A percentile compares a stretch with the other conserved stretches of the same genome.
Evolutionary conservation across 1,284 basidiomycete genomes (phyloP).

Genomic region (Puccinia polysora): DNA sequence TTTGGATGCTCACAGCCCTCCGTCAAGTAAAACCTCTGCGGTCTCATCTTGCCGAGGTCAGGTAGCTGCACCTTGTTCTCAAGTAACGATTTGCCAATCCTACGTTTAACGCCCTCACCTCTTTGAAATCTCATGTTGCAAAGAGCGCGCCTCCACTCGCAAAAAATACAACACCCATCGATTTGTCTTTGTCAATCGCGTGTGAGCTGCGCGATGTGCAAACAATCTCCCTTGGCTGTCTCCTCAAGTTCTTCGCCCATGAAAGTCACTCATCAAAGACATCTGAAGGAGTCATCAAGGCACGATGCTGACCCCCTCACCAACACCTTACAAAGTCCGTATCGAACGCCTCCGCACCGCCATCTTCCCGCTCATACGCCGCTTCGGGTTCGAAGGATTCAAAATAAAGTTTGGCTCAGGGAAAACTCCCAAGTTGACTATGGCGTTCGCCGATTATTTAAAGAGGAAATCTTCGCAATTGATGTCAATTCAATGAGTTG

Average conservation of each 20-base stretch:
- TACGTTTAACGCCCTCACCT: too few relatives aligned
- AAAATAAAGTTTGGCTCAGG: background rate
- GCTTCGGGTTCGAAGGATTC: background rate
- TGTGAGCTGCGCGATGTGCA: background rate
- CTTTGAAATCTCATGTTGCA: too few relatives aligned
- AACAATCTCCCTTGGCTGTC: background rate
- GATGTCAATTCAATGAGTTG: background rate
- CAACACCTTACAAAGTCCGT: background rate
- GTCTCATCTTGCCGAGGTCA: too few relatives aligned
- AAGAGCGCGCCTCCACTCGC: too few relatives aligned
- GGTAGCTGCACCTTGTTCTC: too few relatives aligned
- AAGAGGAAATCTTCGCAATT: background rate
- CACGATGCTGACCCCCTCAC: background rate
- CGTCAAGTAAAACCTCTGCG: too few relatives aligned
- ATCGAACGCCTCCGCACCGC: background rate
- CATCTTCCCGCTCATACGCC: background rate
- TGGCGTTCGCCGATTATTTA: conserved; percentile 1
- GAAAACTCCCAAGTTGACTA: background rate
- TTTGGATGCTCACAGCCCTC: too few relatives aligned
- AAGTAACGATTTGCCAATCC: too few relatives aligned
- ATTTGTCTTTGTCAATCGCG: background rate
- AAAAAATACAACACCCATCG: background rate
- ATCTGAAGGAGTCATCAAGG: background rate
- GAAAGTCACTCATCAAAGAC: background rate
- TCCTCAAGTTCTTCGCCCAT: background rate